A percentile compares a stretch with the other conserved stretches of the same genome.
phyloP scores from a whole-genome alignment of 345 rosid species.

The Eucalyptus tenuipes region DNA sequence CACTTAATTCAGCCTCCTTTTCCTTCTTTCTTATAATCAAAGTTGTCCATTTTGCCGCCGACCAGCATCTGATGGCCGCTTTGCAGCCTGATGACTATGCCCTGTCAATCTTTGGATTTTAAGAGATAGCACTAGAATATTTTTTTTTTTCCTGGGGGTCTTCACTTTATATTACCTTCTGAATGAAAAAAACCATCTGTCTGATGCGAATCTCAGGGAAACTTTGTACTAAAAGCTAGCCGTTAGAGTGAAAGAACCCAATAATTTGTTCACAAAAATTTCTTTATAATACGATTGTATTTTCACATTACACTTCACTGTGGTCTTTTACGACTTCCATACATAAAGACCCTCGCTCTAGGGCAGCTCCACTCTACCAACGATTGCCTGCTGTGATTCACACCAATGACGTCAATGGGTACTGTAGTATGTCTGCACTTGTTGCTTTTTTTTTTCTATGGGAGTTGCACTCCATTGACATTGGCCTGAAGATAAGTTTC shows the following conservation, averaged over 20 bases:
- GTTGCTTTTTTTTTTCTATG: background rate
- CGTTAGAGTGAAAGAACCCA: background rate
- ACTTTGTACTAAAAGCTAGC: background rate
- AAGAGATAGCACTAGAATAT: background rate
- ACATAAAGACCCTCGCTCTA: background rate
- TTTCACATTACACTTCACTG: background rate
- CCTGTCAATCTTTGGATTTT: background rate
- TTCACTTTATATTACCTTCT: background rate
- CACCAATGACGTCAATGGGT: background rate
- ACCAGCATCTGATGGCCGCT: background rate
- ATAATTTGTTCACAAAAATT: background rate
- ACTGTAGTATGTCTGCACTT: background rate
- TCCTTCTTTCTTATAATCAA: background rate
- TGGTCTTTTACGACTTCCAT: background rate
- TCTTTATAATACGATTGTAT: background rate
- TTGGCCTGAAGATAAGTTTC: background rate
- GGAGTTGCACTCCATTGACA: background rate
- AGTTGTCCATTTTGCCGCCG: background rate
- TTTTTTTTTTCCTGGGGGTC: background rate
- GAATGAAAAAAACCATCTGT: background rate
- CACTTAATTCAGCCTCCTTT: background rate
- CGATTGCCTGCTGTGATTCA: background rate
- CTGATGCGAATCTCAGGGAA: background rate
- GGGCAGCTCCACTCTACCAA: background rate
- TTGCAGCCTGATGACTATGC: background rate